phyloP scores from a whole-genome alignment of 495 filamentous ascomycete genomes.

The Penicillium daleae region DNA sequence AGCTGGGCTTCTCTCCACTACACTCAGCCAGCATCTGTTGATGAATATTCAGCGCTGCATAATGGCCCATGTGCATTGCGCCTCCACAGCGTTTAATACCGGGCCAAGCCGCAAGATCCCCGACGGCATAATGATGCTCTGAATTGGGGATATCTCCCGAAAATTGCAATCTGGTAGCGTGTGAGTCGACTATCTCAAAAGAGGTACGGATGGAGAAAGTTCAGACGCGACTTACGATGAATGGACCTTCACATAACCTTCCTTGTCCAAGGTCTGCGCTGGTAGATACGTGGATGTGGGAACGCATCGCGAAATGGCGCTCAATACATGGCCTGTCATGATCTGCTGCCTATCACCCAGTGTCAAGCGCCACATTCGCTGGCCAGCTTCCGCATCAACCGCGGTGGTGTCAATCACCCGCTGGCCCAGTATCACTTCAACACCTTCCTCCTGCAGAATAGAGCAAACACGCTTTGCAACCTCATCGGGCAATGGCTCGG shows the following conservation, averaged over 20 bases:
- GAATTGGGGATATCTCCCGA: conserved; percentile 50
- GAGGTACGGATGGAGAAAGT: not conserved
- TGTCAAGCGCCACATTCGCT: conserved; percentile 54
- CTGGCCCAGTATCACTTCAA: conserved; percentile 58
- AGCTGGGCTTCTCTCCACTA: conserved; percentile 39
- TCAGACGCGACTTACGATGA: conserved; percentile 32
- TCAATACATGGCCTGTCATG: conserved; percentile 58
- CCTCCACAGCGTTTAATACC: conserved; percentile 73
- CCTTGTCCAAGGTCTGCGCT: conserved; percentile 46
- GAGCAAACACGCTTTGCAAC: conserved; percentile 58
- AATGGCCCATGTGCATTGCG: conserved; percentile 68
- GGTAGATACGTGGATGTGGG: conserved; percentile 62
- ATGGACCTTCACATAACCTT: conserved; percentile 61
- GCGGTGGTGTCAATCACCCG: conserved; percentile 46
- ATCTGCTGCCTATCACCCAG: conserved; percentile 59
- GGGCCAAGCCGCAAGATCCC: conserved; percentile 55
- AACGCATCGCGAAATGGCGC: conserved; percentile 58
- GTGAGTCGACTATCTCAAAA: not conserved
- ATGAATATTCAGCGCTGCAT: conserved; percentile 63
- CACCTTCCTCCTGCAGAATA: conserved; percentile 55
- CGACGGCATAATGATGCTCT: conserved; percentile 59
- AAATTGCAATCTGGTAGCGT: conserved; percentile 46
- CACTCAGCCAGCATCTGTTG: conserved; percentile 53
- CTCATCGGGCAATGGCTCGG: conserved; percentile 68
- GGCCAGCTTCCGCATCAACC: conserved; percentile 32